phyloP scores from a whole-genome alignment of 139 green algal genomes.

The Volvox reticuliferus region DNA sequence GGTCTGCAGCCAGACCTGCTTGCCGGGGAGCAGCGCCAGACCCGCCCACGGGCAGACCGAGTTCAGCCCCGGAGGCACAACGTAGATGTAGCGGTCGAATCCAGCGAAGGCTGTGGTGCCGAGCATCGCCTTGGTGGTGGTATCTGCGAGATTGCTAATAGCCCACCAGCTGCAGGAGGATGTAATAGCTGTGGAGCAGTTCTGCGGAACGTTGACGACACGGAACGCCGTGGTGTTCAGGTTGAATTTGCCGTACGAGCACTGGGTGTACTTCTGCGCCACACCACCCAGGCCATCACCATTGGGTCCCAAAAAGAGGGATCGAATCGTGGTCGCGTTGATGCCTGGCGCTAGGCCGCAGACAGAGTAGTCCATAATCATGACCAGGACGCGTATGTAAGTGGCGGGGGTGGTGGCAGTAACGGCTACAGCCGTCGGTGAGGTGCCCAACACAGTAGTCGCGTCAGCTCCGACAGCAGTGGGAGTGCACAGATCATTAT shows the following conservation, averaged over 20 bases:
- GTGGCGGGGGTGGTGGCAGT: neutral
- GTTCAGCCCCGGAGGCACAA: conserved; percentile 2
- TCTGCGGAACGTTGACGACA: neutral
- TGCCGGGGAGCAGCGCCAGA: conserved; percentile 33
- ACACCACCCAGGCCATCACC: neutral
- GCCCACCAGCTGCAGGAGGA: neutral
- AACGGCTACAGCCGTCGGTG: neutral
- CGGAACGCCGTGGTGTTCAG: neutral
- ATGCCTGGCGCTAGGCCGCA: neutral
- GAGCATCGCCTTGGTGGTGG: neutral
- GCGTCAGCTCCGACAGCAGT: neutral
- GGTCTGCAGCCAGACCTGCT: conserved; percentile 33
- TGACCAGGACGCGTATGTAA: neutral
- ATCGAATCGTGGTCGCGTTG: neutral
- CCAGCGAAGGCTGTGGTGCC: neutral
- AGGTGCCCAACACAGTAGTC: too few species aligned
- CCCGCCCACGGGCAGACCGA: conserved; percentile 1
- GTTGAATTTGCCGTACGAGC: conserved; percentile 17
- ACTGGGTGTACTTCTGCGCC: neutral
- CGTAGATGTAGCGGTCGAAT: conserved; percentile 16
- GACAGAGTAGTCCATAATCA: neutral
- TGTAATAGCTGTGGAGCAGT: neutral
- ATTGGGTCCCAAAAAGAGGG: neutral
- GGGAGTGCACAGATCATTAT: neutral
- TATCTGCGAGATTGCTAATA: neutral